Evolutionary conservation across 2,329 filamentous ascomycete genomes (phyloP).

Genomic region (Cercospora sojina): DNA sequence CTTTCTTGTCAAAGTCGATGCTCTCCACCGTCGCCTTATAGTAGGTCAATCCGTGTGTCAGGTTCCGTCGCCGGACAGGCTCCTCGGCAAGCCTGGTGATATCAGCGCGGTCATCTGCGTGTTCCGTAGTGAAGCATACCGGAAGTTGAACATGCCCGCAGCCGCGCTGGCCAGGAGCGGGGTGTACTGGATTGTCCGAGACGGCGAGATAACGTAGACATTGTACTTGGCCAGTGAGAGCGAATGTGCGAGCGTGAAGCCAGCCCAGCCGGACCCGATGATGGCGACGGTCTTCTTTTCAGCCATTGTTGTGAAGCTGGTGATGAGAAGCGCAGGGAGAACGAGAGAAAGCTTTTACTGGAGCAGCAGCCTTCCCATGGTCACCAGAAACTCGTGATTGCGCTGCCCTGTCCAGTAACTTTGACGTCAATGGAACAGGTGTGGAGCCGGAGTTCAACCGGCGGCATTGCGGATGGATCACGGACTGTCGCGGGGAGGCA

Average conservation of each 20-base stretch:
- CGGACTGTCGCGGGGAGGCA: neutral
- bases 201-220: constrained; percentile 45
- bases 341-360: neutral
- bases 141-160: constrained; percentile 48
- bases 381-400: neutral
- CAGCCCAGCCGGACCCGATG: constrained; percentile 41
- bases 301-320: neutral
- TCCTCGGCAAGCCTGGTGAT: constrained; percentile 43
- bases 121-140: neutral
- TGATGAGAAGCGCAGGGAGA: neutral
- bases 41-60: constrained; percentile 25
- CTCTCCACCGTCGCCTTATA: constrained; percentile 44
- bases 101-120: neutral
- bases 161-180: constrained; percentile 49
- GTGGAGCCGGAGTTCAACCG: neutral
- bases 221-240: constrained; percentile 40
- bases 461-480: neutral
- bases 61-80: constrained; percentile 41
- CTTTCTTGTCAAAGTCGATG: constrained; percentile 41
- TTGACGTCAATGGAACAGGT: neutral
- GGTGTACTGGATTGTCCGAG: constrained; percentile 47
- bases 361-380: neutral
- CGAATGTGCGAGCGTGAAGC: constrained; percentile 41
- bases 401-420: neutral
- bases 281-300: constrained; percentile 28